phyloP scores from a whole-genome alignment of 108 stramenopile genomes.

The Cyclotella baltica region DNA sequence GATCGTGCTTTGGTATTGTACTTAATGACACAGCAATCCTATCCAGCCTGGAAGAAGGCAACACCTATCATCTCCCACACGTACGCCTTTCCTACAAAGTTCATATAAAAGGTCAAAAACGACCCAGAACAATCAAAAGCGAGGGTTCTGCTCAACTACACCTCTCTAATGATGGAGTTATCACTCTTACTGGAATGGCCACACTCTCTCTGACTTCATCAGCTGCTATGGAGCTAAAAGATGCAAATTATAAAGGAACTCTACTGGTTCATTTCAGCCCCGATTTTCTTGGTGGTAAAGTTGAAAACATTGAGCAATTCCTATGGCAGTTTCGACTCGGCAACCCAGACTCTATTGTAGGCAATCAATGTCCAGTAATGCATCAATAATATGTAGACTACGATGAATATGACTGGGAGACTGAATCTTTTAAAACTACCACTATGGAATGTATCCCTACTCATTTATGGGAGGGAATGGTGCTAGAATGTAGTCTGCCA shows the following conservation, averaged over 20 bases:
- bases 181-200: neutral
- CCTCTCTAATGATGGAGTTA: neutral
- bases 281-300: constrained; percentile 8
- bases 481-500: neutral
- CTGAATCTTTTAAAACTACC: constrained; percentile 7
- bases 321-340: constrained; percentile 7
- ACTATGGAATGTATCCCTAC: neutral
- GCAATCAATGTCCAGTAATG: neutral
- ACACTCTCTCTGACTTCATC: neutral
- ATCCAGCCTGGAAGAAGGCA: neutral
- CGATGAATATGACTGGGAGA: constrained; percentile 11
- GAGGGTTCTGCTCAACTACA: constrained; percentile 8
- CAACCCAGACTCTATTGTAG: neutral
- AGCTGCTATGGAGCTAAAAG: neutral
- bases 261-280: constrained; percentile 1
- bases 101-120: neutral
- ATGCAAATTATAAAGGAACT: constrained; percentile 1
- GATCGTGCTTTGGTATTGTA: neutral
- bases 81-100: constrained; percentile 2
- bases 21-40: neutral
- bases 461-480: neutral
- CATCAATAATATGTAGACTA: neutral
- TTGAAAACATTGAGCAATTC: constrained; percentile 11
- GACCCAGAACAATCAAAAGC: constrained; percentile 6
- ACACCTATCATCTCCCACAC: neutral